Conservation (phyloP, 805 yeast species). For the Spathaspora hagerdaliae region DNA sequence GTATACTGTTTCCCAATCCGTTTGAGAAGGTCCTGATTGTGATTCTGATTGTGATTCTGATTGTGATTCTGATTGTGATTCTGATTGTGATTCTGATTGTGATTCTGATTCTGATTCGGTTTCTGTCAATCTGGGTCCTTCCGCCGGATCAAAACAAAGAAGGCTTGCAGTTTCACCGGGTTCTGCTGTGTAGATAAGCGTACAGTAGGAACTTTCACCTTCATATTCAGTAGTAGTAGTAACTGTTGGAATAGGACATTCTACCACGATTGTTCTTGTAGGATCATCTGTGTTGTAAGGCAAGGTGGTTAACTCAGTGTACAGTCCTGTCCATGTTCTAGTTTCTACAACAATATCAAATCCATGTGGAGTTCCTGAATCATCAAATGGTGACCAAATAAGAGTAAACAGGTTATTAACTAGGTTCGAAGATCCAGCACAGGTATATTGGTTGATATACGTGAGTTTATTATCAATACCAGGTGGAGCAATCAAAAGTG, state of each 20-base stretch:
- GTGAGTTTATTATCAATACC: constrained; percentile 4
- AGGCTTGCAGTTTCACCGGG: constrained; percentile 17
- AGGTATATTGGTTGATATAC: constrained; percentile 9
- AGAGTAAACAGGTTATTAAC: constrained; percentile 10
- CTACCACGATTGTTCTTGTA: constrained; percentile 9
- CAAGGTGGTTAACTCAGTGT: constrained; percentile 9
- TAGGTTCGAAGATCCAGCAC: constrained; percentile 5
- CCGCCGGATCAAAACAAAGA: constrained; percentile 1
- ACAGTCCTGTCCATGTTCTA: constrained; percentile 4
- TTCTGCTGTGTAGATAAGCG: constrained; percentile 3
- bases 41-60: too few species aligned
- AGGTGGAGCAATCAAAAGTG: constrained; percentile 5
- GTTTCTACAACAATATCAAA: constrained; percentile 2
- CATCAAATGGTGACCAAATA: constrained; percentile 6
- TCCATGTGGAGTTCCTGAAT: constrained; percentile 7
- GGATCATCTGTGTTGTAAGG: constrained; percentile 4
- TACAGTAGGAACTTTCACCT: not conserved
- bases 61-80: too few species aligned
- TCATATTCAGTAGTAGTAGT: constrained; percentile 3
- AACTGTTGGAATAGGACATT: constrained; percentile 11
- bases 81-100: too few species aligned
- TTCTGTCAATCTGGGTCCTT: too few species aligned
- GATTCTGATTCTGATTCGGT: too few species aligned
- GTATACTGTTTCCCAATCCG: too few species aligned
- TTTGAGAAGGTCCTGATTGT: too few species aligned